Evolutionary conservation across 495 filamentous ascomycete genomes (phyloP), one percentile per base, ranked within the genome.

Genomic region (Recurvomyces mirabilis): DNA sequence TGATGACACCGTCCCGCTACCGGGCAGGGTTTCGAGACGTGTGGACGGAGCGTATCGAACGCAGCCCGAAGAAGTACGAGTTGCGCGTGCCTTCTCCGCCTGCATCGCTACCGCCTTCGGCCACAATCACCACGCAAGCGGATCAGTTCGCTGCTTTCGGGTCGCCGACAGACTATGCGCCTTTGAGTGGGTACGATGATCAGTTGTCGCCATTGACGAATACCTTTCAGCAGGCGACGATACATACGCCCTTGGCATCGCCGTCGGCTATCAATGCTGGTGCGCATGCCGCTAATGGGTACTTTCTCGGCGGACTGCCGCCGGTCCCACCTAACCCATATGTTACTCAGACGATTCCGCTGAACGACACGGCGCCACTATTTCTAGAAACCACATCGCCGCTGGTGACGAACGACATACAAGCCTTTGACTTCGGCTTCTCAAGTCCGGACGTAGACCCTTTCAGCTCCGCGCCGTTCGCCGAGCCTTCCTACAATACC

Each of bases 1-100:
- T 65, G 62, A 60, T 63, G 60, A 55, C 36, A 24, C 52, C 59
- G 5, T 59, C 59, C 15, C 53, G 59, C 33, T 60, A 54, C 43
- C 51, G 52, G 6, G 22, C 46, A 3, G 52, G 47, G 14, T 46
- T 55, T 40, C 53, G 49, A 33, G 59, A 61, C 18, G 24, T 57
- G 10, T 63, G 58, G 58, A 40, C 46, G 3, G 46, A 56, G 21
- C 55, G 55, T 22, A 45, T 49, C 13, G 53, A 58, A 17, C 15
- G 41, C 4, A 32, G 47, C 23, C 33, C 48, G 15, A 51, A 65
- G 26, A 57, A 46, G 41, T 62, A 60, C 46, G 55, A 59, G 26
- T 30, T 60, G 1, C 38, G 54, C n/a, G 31, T 56, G 18, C 49
- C 59, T 1, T 41, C 20, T 1, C 20, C 57, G 0, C 54, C 57